A percentile compares a stretch with the other conserved stretches of the same genome.
Evolutionary conservation across 2,329 filamentous ascomycete genomes (phyloP).

Genomic region (Lecanoromycetidae sp.): DNA sequence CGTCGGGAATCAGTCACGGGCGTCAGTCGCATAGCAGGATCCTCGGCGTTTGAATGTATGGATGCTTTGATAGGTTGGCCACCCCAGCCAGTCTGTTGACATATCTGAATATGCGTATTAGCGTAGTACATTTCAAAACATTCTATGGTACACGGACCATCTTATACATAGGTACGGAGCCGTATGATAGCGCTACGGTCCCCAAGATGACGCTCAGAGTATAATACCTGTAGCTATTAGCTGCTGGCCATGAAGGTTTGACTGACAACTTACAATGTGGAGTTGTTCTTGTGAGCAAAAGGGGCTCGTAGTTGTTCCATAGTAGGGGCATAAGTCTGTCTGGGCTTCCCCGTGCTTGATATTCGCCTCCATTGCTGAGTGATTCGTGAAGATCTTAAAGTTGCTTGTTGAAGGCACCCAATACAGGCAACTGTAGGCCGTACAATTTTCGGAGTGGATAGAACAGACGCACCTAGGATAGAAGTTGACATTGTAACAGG

Average conservation of each 20-base stretch:
- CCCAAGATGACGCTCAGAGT: constrained; percentile 50
- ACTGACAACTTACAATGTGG: constrained; percentile 37
- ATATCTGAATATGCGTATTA: constrained; percentile 29
- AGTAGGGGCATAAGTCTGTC: constrained; percentile 27
- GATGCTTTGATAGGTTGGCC: constrained; percentile 80
- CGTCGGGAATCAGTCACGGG: constrained; percentile 72
- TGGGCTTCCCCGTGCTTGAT: constrained; percentile 2
- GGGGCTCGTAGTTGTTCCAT: constrained; percentile 34
- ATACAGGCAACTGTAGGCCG: not conserved
- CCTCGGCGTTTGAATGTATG: constrained; percentile 48
- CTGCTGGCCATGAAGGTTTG: not conserved
- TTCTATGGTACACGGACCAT: constrained; percentile 36
- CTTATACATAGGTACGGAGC: constrained; percentile 56
- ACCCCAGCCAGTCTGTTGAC: constrained; percentile 58
- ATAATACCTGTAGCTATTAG: constrained; percentile 41
- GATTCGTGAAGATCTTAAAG: not conserved
- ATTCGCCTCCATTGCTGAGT: constrained; percentile 5
- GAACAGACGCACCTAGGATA: too few relatives aligned
- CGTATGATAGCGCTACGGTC: constrained; percentile 52
- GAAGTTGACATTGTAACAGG: too few relatives aligned
- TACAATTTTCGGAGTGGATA: too few relatives aligned
- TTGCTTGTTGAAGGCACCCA: not conserved
- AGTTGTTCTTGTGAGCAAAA: constrained; percentile 37
- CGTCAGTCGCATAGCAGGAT: constrained; percentile 63
- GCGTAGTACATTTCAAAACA: not conserved